Evolutionary conservation across 805 yeast genomes (phyloP), one percentile per base, ranked within the genome.

Genomic region (Teunomyces cretensis): DNA sequence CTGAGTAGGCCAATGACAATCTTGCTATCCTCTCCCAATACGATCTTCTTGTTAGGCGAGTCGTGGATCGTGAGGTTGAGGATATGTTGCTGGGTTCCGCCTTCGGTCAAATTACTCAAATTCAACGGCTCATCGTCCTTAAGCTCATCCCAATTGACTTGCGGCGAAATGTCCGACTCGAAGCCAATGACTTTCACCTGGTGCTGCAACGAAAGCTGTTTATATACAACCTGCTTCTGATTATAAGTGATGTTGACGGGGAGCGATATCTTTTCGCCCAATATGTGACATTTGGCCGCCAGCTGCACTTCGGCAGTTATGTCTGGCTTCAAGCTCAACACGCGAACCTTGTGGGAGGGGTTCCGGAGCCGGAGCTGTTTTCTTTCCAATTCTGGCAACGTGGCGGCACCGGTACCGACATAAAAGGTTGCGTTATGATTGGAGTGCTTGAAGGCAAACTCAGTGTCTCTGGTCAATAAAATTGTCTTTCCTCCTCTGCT

Each of bases 41-140:
- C 27, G 6, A 22, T 35, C 32, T 38, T 26, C 14, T 26, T 28
- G 49, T 41, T 26, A 58, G 63, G 61, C 8, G 55, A 50, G 13
- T 53, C 52, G 37, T 54, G 56, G 17, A 66, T 48, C n/a, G 52
- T 48, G 11, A 67, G 47, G 22, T 59, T 54, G 31, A 68, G 53
- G 1, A 13, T 36, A 30, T 54, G 55, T 11, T 43, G 44, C 13
- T 30, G 33, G 1, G 33, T 30, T 1, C 41, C 50, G 1, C 41
- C 33, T n/a, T 43, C 44, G 1, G 51, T 49, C 4, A 57, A 42
- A 1, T 47, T 47, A 4, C 50, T 42, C 26, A 70, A 39, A 19
- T 56, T 55, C 33, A 71, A 49, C 1, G 70, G 61, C 46, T 68
- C 73, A 39, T 72, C 77, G 47, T 72, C 77, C 46, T 72, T 72